Conservation (phyloP, 2,329 filamentous ascomycete genomes). For the Fusarium haematococcum region DNA sequence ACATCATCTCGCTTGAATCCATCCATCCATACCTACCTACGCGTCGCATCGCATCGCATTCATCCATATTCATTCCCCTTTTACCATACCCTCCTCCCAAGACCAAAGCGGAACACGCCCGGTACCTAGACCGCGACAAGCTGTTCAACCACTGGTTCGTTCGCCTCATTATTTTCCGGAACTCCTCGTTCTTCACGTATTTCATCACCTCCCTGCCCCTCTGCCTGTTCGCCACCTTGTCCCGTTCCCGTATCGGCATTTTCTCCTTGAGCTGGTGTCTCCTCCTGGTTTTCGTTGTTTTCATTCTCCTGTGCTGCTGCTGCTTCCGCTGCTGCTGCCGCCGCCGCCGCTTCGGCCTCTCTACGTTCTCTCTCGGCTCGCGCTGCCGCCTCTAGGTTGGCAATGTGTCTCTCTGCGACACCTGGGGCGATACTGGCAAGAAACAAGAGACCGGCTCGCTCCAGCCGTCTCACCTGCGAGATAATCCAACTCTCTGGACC, state of each 20-base stretch:
- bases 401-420: slow-evolving; percentile 74
- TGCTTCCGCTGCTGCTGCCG: slow-evolving; percentile 42
- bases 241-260: slow-evolving; percentile 8
- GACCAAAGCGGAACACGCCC: not conserved
- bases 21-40: slow-evolving; percentile 1
- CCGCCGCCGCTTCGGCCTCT: slow-evolving; percentile 54
- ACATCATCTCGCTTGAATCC: slow-evolving; percentile 26
- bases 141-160: slow-evolving; percentile 35
- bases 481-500: slow-evolving; percentile 49
- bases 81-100: not conserved
- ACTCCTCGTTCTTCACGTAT: slow-evolving; percentile 17
- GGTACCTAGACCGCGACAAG: slow-evolving; percentile 35
- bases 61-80: slow-evolving; percentile 14
- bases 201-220: slow-evolving; percentile 33
- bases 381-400: slow-evolving; percentile 65
- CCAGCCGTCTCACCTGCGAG: slow-evolving; percentile 62
- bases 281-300: slow-evolving; percentile 28
- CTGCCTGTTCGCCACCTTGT: slow-evolving; percentile 14
- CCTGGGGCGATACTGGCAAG: slow-evolving; percentile 75
- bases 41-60: not conserved
- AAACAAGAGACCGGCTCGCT: slow-evolving; percentile 72
- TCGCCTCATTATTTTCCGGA: slow-evolving; percentile 17
- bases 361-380: slow-evolving; percentile 58
- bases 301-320: slow-evolving; percentile 40
- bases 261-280: slow-evolving; percentile 12